phyloP scores from a whole-genome alignment of 2,329 filamentous ascomycete species.

The Fusarium dimerum region DNA sequence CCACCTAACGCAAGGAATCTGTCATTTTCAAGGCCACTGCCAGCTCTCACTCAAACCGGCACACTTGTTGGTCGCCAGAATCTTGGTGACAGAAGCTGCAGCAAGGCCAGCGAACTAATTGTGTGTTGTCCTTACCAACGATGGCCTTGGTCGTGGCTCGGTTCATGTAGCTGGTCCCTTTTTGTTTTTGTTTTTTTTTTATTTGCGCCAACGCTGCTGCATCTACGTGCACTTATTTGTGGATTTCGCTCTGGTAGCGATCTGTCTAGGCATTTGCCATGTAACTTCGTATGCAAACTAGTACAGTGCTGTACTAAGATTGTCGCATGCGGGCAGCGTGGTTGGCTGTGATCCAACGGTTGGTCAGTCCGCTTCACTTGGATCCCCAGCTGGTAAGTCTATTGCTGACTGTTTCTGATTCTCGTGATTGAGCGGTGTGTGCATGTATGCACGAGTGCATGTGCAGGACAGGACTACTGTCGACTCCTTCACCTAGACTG shows the following conservation, averaged over 20 bases:
- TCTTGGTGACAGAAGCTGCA: conserved; percentile 1
- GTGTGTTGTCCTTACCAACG: not conserved
- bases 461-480: not conserved
- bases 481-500: no score
- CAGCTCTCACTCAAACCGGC: conserved; percentile 8
- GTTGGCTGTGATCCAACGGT: conserved; percentile 28
- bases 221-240: conserved; percentile 5
- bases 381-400: conserved; percentile 10
- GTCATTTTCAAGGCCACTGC: not conserved
- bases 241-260: not conserved
- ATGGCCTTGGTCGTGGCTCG: conserved; percentile 21
- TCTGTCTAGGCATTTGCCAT: not conserved
- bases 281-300: not conserved
- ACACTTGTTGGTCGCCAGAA: not conserved
- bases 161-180: conserved; percentile 32
- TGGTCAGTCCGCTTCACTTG: conserved; percentile 28
- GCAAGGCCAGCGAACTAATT: not conserved
- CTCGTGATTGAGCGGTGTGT: conserved; percentile 26
- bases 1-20: not conserved
- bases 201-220: conserved; percentile 31
- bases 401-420: conserved; percentile 20
- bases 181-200: no score
- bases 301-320: not conserved
- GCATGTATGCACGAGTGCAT: conserved; percentile 23
- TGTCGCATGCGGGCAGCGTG: conserved; percentile 21